Percentiles rank a stretch among this genome's conserved stretches.
Evolutionary conservation across 2,329 filamentous ascomycete genomes (phyloP).

Genomic region (Tolypocladium sp.): DNA sequence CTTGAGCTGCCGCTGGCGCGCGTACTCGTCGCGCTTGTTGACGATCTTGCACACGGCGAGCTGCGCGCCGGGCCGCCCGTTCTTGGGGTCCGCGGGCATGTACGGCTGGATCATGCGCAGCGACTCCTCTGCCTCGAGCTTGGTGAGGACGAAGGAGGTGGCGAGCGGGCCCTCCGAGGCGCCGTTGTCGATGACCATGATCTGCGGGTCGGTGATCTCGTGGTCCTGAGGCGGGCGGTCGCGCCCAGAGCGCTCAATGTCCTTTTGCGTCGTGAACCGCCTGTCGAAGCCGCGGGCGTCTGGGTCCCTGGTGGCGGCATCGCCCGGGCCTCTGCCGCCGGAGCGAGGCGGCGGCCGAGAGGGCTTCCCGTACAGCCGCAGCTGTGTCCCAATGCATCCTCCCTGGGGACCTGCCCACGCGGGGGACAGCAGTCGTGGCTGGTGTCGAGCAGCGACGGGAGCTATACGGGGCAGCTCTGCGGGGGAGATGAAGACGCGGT

Average conservation of each 20-base stretch:
- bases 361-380: not conserved
- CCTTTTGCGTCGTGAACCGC: constrained; percentile 24
- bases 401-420: not conserved
- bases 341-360: not conserved
- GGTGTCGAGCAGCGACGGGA: not conserved
- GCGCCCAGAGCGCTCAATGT: constrained; percentile 22
- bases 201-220: constrained; percentile 31
- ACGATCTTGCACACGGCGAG: constrained; percentile 64
- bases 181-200: constrained; percentile 32
- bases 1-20: constrained; percentile 30
- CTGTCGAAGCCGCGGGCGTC: constrained; percentile 17
- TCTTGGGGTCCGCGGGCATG: constrained; percentile 17
- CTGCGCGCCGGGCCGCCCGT: constrained; percentile 8
- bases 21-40: constrained; percentile 43
- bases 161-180: constrained; percentile 27
- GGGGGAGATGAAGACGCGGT: constrained; percentile 33
- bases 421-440: not conserved
- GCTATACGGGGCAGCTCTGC: not conserved
- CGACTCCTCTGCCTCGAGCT: constrained; percentile 23
- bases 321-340: not conserved
- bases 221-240: constrained; percentile 32
- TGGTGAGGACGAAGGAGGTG: constrained; percentile 30
- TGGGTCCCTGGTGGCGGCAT: constrained; percentile 2
- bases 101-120: constrained; percentile 34
- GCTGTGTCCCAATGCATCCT: not conserved